Evolutionary conservation across 2,329 filamentous ascomycete species (phyloP), one percentile per base, ranked within the genome.

Genomic region (Zalaria obscura): DNA sequence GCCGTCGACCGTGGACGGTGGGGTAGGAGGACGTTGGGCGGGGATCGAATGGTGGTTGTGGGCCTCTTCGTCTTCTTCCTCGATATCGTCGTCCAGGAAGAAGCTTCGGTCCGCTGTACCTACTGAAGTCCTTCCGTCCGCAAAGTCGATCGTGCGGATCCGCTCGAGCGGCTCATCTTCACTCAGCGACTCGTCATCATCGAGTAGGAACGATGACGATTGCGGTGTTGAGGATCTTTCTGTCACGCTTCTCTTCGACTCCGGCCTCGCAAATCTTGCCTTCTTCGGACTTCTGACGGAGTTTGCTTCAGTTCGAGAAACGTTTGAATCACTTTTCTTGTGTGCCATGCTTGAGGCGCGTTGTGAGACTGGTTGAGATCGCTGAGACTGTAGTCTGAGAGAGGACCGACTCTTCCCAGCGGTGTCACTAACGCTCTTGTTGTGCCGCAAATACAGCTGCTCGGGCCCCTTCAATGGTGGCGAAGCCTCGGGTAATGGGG

Each of bases 151-250:
- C 18, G 18, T 18, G 18, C 18, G 18, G 18, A 18, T 18, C 18
- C 18, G 18, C 18, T 18, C 18, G 18, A 18, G 70, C 31, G 69
- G 50, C 35, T 9, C 40, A 27, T 38, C 35, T 5, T 75, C 73
- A 42, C 73, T 76, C 28, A 74, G 54, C 37, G 69, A 69, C 47
- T 73, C 66, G 41, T 71, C 68, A 34, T 74, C 70, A 42, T 71
- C 63, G 4, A 73, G 60, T 3, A 73, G 54, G 50, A 73, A 73
- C 18, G 18, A 18, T 0, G 70, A 73, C n/a, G 50, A 57, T 49
- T 46, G 29, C 29, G 29, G 7, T 32, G 29, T 32, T 7, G 29
- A 7, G 7, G 29, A n/a, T n/a, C 29, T 32, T 7, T 32, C n/a
- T 7, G 29, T 32, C n/a, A 32, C n/a, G 7, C 7, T 32, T n/a